Conservation (phyloP, 83 land plant genomes). For the Thuja plicata region DNA sequence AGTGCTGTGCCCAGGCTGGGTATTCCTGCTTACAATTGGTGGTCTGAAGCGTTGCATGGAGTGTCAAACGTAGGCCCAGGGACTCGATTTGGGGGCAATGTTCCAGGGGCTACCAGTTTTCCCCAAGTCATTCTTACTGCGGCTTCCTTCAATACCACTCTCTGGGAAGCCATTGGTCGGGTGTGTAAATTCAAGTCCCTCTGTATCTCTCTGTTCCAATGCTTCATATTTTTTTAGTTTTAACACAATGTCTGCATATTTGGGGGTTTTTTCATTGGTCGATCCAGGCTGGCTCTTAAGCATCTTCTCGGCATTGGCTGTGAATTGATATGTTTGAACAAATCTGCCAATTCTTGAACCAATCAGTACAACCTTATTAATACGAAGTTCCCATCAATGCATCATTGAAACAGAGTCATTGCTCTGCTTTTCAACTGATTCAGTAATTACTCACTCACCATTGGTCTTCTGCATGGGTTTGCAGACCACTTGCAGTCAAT, state of each 20-base stretch:
- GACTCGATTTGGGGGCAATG: conserved; percentile 44
- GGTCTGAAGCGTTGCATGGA: conserved; percentile 65
- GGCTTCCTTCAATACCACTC: conserved; percentile 73
- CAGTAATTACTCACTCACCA: too few species aligned
- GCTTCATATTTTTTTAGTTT: not conserved
- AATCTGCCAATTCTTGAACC: too few species aligned
- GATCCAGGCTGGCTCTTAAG: not conserved
- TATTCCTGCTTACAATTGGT: conserved; percentile 70
- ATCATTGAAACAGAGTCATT: too few species aligned
- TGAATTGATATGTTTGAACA: too few species aligned
- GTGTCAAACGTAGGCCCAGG: conserved; percentile 78
- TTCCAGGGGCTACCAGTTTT: conserved; percentile 84
- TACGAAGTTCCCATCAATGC: too few species aligned
- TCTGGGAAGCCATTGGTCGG: conserved; percentile 77
- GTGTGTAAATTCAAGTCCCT: conserved; percentile 27
- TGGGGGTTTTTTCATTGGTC: not conserved
- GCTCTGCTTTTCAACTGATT: too few species aligned
- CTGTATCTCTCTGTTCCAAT: not conserved
- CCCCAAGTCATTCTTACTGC: conserved; percentile 80
- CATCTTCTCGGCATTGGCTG: not conserved
- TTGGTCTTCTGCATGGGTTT: too few species aligned
- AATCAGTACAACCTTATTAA: too few species aligned
- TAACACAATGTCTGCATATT: not conserved
- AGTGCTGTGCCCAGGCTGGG: conserved; percentile 66
- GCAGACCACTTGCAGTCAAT: too few species aligned